Conservation (phyloP, 2,329 filamentous ascomycete species). For the Geosmithia flava region DNA sequence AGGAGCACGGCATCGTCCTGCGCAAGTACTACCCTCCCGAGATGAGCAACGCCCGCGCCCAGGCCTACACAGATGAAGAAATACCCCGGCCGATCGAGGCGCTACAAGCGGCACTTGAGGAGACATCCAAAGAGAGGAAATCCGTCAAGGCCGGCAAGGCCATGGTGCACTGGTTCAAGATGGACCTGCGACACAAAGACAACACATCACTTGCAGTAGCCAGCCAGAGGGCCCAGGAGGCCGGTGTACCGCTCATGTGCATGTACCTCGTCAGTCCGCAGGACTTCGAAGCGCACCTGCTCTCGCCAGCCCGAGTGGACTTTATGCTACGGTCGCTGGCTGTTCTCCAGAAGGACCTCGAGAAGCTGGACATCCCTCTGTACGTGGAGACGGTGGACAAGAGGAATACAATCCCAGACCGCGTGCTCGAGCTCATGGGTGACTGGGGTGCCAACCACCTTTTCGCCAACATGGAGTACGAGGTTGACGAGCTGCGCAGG, state of each 20-base stretch:
- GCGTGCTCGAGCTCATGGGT: slow-evolving; percentile 52
- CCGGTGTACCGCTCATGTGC: slow-evolving; percentile 59
- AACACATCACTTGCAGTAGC: slow-evolving; percentile 62
- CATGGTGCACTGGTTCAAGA: slow-evolving; percentile 86
- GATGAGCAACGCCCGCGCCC: slow-evolving; percentile 70
- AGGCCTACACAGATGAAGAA: slow-evolving; percentile 57
- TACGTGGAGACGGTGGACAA: slow-evolving; percentile 60
- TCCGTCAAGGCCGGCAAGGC: slow-evolving; percentile 41
- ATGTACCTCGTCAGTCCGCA: slow-evolving; percentile 74
- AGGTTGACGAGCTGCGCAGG: slow-evolving; percentile 76
- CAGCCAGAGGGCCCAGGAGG: slow-evolving; percentile 48
- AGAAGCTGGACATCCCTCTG: slow-evolving; percentile 62
- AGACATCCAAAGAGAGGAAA: slow-evolving; percentile 43
- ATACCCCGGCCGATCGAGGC: slow-evolving; percentile 63
- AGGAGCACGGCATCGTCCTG: slow-evolving; percentile 50
- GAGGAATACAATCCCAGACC: slow-evolving; percentile 46
- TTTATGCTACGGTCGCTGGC: slow-evolving; percentile 65
- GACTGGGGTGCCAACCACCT: slow-evolving; percentile 65
- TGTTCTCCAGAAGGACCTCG: slow-evolving; percentile 54
- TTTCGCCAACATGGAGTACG: slow-evolving; percentile 80
- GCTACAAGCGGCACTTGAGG: slow-evolving; percentile 46
- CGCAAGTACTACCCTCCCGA: slow-evolving; percentile 74
- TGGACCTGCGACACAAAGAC: slow-evolving; percentile 61
- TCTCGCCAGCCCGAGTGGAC: slow-evolving; percentile 61
- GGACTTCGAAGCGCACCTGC: slow-evolving; percentile 73